Percentiles rank a stretch among this genome's conserved stretches.
Conservation (phyloP, 2,329 filamentous ascomycete species). For the Lecanoromycetidae sp. region DNA sequence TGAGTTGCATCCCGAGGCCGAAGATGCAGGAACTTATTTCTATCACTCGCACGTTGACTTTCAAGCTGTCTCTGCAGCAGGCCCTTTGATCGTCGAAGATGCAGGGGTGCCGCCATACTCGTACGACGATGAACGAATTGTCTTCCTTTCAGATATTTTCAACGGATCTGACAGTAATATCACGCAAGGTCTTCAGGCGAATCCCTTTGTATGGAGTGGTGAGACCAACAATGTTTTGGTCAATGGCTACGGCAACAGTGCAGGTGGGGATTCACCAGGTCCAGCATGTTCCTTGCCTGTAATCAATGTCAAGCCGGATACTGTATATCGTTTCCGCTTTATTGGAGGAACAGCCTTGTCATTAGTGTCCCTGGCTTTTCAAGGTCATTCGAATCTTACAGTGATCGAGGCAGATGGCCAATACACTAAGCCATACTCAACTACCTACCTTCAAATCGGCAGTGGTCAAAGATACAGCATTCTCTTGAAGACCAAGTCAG, state of each 20-base stretch:
- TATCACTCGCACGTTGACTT: constrained; percentile 57
- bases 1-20: constrained; percentile 44
- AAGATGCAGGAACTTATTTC: constrained; percentile 50
- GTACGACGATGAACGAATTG: constrained; percentile 50
- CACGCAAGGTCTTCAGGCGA: constrained; percentile 36
- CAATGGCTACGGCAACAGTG: constrained; percentile 41
- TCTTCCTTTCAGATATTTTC: constrained; percentile 48
- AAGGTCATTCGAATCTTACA: constrained; percentile 43
- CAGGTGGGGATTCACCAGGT: constrained; percentile 27
- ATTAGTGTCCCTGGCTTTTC: constrained; percentile 42
- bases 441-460: constrained; percentile 43
- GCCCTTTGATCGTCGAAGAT: constrained; percentile 48
- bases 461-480: constrained; percentile 50
- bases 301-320: constrained; percentile 46
- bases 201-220: constrained; percentile 46
- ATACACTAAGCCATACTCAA: constrained; percentile 22
- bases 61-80: constrained; percentile 47
- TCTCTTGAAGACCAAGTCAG: constrained; percentile 41
- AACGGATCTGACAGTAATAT: constrained; percentile 41
- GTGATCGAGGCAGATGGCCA: constrained; percentile 50
- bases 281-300: constrained; percentile 30
- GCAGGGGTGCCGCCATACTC: constrained; percentile 39
- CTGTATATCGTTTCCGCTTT: constrained; percentile 50
- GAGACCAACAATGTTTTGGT: constrained; percentile 46
- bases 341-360: constrained; percentile 47